Evolutionary conservation across 768 basidiomycete genomes (phyloP), one percentile per base, ranked within the genome.

Genomic region (Zangia roseola): DNA sequence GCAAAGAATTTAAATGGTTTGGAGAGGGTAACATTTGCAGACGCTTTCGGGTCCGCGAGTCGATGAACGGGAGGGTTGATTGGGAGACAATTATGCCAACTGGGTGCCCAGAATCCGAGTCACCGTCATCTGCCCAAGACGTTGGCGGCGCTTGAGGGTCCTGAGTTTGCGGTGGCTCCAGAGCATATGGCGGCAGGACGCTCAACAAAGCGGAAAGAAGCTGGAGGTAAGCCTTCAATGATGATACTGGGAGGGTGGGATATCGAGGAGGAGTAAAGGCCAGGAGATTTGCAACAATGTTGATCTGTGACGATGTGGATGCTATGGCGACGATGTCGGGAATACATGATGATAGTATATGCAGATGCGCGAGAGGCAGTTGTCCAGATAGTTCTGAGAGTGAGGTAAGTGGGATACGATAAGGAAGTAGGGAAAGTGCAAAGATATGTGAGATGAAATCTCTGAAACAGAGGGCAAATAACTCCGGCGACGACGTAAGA

Each of bases 361-460:
- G 56, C 20, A 78, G 46, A 10, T 69, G 66, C 12, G 69, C 63
- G 17, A 83, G 72, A 2, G 91, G 90, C 12, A 94, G 72, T 10
- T 75, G 72, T 14, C 81, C 72, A 14, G 86, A 82, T 34, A 97
- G 72, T 20, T 76, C 68, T 4, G 82, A 81, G 30, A 95, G 76
- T 19, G 81, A 76, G 0, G 70, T 64, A 19, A 84, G 71, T 30
- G 81, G 86, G 39, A 88, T 71, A 8, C 82, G 86, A 65, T 89
- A 86, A 1, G 91, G 91, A 0, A 97, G 76, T 0, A 91, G 70
- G 0, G 89, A 87, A 37, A 94, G 73, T 2, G 84, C 77, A 49
- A 95, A 73, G 46, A 94, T 80, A 51, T 72, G 66, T 14, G 71
- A 60, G 45, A 88, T 55, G 24, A 88, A 58, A 16, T 65, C 59